Base-by-base conservation (phyloP, 2,329 filamentous ascomycete species). In the Monilinia fructigena region DNA sequence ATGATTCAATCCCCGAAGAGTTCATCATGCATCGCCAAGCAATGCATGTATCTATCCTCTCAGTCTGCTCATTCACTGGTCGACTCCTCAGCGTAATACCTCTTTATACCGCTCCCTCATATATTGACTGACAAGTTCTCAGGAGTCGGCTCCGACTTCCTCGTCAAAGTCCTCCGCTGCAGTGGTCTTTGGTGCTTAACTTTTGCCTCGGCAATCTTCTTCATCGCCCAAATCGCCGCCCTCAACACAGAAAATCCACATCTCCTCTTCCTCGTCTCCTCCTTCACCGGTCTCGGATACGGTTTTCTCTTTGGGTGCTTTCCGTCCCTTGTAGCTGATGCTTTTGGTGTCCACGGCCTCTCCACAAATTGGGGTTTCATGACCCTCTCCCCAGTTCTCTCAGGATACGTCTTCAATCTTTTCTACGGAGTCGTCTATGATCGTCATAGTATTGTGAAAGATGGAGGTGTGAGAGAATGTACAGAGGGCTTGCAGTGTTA, bases 281-380 rank as follows among this genome's bases (percentile, higher is more conserved):
- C 88, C 0, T 83, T 96, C 28, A 96, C 91, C 0, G 95, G 95
- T 0, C 81, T 98, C 0, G 93, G 88, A 1, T 99, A 99, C 76
- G 95, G 95, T 2, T 92, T 96, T 70, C 83, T 98, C 0, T 98
- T 98, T 72, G 95, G 95, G 45, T 93, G 97, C 26, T 97, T 91
- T 77, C 95, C 95, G 0, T 93, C 93, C 16, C 87, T 98, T 23
- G 86, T 91, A 12, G 92, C 93, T 8, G 93, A 98, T 76, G 89
- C 90, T 0, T 99, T 99, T 76, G 95, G 95, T 10, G 90, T 97
- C 35, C 85, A 89, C 68, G 94, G 93, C 1, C 82, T 99, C 56
- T 93, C 90, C 65, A 92, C 97, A 75, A 99, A 98, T 75, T 99
- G 95, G 94, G 95, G 95, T 18, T 89, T 90, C 73, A 96, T 99